Evolutionary conservation across 495 filamentous ascomycete species (phyloP).

Genomic region (Podospora bellae-mahoneyi): DNA sequence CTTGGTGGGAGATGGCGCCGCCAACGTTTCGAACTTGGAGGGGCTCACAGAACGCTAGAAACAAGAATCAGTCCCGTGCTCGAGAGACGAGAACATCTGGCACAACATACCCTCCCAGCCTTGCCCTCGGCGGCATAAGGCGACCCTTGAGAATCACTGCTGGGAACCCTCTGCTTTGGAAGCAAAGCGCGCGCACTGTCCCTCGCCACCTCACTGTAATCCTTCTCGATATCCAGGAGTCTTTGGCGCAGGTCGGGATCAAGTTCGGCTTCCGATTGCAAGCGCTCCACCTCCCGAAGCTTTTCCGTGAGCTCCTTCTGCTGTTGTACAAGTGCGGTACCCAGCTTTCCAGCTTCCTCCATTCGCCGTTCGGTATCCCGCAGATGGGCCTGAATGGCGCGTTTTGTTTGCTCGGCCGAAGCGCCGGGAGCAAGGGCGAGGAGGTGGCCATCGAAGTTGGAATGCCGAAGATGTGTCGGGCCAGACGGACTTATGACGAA

Average conservation of each 20-base stretch:
- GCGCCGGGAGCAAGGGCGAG: constrained; percentile 71
- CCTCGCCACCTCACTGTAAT: constrained; percentile 90
- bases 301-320: constrained; percentile 74
- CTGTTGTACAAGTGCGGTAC: constrained; percentile 80
- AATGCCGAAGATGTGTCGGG: constrained; percentile 64
- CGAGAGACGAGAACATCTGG: neutral
- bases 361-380: constrained; percentile 86
- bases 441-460: constrained; percentile 71
- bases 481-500: constrained; percentile 45
- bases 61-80: constrained; percentile 24
- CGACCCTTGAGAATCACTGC: constrained; percentile 60
- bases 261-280: constrained; percentile 76
- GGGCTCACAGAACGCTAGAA: constrained; percentile 65
- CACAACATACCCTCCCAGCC: constrained; percentile 48
- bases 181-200: constrained; percentile 88
- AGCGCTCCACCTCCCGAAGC: constrained; percentile 77
- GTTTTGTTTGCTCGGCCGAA: constrained; percentile 82
- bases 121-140: constrained; percentile 58
- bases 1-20: constrained; percentile 85
- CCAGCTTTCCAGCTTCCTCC: constrained; percentile 84
- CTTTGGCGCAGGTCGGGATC: constrained; percentile 78
- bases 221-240: constrained; percentile 81
- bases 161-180: constrained; percentile 73
- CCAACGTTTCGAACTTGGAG: constrained; percentile 78
- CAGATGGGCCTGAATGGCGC: constrained; percentile 85